A percentile compares a stretch with the other conserved stretches of the same genome.
Conservation (phyloP, 495 filamentous ascomycete species). For the Penicillium waksmanii region DNA sequence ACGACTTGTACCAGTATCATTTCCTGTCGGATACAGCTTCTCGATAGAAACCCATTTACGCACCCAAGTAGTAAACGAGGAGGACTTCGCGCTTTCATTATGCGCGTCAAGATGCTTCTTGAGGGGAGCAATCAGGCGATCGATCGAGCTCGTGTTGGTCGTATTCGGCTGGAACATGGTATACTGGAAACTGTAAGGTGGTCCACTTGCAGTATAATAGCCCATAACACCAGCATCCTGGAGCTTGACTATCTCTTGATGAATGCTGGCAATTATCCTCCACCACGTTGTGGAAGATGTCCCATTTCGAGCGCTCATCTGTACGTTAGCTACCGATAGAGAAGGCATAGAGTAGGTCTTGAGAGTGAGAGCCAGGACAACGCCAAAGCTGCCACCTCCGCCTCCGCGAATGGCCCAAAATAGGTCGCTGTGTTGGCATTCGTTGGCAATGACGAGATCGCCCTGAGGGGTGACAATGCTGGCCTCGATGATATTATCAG, state of each 20-base stretch:
- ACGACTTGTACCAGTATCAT: neutral
- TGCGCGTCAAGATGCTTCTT: neutral
- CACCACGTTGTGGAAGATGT: constrained; percentile 19
- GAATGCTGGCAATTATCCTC: constrained; percentile 9
- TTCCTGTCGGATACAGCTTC: neutral
- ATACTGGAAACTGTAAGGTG: neutral
- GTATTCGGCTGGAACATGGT: constrained; percentile 7
- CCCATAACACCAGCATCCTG: constrained; percentile 12
- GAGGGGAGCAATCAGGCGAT: neutral
- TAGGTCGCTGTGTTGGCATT: constrained; percentile 55
- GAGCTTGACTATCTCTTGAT: constrained; percentile 2
- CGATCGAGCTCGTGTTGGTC: neutral
- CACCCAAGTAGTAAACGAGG: neutral
- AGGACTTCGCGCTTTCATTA: neutral
- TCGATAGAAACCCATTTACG: neutral
- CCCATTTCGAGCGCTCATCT: constrained; percentile 3
- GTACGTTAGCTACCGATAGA: neutral
- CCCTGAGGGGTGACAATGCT: constrained; percentile 59
- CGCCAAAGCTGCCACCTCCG: constrained; percentile 51
- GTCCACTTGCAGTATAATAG: constrained; percentile 11
- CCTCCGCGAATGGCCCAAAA: constrained; percentile 55
- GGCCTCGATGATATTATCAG: constrained; percentile 44
- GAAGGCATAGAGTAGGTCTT: constrained; percentile 39
- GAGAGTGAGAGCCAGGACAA: constrained; percentile 46
- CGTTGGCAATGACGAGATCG: constrained; percentile 46